A percentile compares a stretch with the other conserved stretches of the same genome.
These are phyloP conservation scores for Trichoderma sp. DNA, from an alignment of 2,329 filamentous ascomycete species.

Conservation along the genomic window DNA sequence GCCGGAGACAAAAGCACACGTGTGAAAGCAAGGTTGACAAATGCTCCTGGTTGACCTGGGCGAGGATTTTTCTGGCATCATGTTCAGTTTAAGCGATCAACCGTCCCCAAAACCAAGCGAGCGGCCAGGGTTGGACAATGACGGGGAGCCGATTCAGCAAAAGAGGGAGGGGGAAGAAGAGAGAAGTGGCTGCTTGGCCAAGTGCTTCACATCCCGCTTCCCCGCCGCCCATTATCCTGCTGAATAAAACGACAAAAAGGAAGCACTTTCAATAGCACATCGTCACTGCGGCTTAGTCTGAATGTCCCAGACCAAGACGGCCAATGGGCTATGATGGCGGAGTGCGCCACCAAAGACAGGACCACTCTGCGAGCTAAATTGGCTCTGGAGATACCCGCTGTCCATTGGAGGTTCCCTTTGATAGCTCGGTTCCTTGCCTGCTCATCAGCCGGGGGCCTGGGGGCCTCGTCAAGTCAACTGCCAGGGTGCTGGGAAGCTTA, in stretches of 20 bases:
- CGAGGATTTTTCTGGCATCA: not conserved
- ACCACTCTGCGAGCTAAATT: slow-evolving; percentile 17
- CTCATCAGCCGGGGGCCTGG: slow-evolving; percentile 7
- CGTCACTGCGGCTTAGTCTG: not conserved
- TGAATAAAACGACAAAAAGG: not conserved
- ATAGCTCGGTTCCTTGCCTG: not conserved
- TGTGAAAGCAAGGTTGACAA: slow-evolving; percentile 1
- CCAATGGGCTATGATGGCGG: slow-evolving; percentile 12
- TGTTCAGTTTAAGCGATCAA: not conserved
- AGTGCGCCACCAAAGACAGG: not conserved
- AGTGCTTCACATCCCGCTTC: not conserved
- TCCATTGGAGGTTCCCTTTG: slow-evolving; percentile 13
- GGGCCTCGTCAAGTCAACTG: not conserved
- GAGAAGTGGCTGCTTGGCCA: not conserved
- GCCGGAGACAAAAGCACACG: not conserved
- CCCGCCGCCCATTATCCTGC: not conserved
- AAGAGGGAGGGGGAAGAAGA: not conserved
- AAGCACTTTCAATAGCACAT: not conserved
- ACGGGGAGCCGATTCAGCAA: not conserved
- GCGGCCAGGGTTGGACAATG: not conserved
- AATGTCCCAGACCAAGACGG: not conserved
- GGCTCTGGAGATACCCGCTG: slow-evolving; percentile 17
- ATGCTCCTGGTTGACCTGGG: not conserved
- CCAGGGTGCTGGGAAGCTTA: not conserved
- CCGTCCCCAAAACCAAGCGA: not conserved